These are phyloP conservation scores for Funneliformis geosporum DNA, from an alignment of 192 early-diverging fungal genomes.

Conservation along the genomic window DNA sequence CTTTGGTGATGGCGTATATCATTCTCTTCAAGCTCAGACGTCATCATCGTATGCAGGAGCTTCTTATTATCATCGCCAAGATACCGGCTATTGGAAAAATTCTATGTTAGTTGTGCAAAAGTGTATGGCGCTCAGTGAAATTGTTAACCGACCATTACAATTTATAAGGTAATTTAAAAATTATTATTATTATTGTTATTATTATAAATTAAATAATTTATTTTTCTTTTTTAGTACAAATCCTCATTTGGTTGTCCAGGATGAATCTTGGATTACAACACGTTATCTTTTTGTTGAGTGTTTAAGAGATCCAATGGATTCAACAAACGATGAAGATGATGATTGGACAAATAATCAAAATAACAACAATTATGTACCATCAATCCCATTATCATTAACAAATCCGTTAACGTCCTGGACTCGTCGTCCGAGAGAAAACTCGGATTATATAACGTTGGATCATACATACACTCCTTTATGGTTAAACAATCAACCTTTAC, in stretches of 20 bases:
- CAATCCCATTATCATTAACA: neutral
- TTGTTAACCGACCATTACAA: conserved; percentile 43
- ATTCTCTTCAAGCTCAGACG: conserved; percentile 37
- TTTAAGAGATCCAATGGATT: conserved; percentile 31
- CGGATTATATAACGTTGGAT: conserved; percentile 22
- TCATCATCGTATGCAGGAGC: conserved; percentile 39
- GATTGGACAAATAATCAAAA: neutral
- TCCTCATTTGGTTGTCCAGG: conserved; percentile 42
- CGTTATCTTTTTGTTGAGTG: conserved; percentile 40
- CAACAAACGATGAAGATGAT: neutral
- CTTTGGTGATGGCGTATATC: conserved; percentile 50
- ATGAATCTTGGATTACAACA: conserved; percentile 39
- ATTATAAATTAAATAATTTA: neutral
- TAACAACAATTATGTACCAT: neutral
- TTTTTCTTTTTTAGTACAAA: conserved; percentile 24
- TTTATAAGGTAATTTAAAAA: conserved; percentile 39
- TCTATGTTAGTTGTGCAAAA: conserved; percentile 37
- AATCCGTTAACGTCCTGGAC: neutral
- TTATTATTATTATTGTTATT: neutral
- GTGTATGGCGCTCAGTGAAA: conserved; percentile 49
- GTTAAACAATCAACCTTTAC: conserved; percentile 19
- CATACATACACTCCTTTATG: conserved; percentile 13
- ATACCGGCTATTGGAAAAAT: conserved; percentile 36
- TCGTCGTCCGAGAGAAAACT: neutral
- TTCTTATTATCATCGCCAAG: conserved; percentile 31